These are phyloP conservation scores for Auricularia sp. DNA, from an alignment of 768 basidiomycete species.

Conservation along the genomic window DNA sequence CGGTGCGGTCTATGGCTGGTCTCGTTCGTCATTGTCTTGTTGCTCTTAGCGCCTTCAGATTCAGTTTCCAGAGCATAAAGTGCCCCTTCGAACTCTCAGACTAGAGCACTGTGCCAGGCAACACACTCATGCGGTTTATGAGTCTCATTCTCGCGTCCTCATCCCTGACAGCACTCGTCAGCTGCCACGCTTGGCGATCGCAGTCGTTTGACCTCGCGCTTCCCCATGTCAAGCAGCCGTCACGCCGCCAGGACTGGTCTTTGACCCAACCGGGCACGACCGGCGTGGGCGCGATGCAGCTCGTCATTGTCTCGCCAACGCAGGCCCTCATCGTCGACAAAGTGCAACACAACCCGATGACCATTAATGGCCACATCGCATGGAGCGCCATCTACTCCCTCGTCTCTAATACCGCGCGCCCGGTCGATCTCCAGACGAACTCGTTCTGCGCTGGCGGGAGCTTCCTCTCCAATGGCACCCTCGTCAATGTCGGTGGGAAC, in stretches of 20 bases:
- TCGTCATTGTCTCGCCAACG: slow-evolving; percentile 54
- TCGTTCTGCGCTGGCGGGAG: slow-evolving; percentile 77
- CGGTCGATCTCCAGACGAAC: not conserved
- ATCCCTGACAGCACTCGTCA: too few species aligned
- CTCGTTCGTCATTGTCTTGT: too few species aligned
- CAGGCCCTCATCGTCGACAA: slow-evolving; percentile 75
- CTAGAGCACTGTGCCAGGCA: too few species aligned
- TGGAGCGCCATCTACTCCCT: slow-evolving; percentile 74
- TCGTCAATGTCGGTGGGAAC: slow-evolving; percentile 76
- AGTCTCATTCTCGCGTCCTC: too few species aligned
- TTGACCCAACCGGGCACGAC: slow-evolving; percentile 57
- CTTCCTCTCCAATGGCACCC: slow-evolving; percentile 66
- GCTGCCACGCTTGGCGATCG: too few species aligned
- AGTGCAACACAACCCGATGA: slow-evolving; percentile 75
- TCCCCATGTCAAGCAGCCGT: not conserved
- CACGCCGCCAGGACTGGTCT: slow-evolving; percentile 33
- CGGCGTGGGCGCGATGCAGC: slow-evolving; percentile 72
- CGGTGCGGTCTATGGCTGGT: too few species aligned
- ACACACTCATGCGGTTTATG: too few species aligned
- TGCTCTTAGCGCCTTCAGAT: too few species aligned
- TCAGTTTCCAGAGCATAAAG: too few species aligned
- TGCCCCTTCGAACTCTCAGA: too few species aligned
- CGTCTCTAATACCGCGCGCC: not conserved
- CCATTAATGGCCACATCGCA: slow-evolving; percentile 64
- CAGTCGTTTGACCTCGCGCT: too few species aligned